Conservation (phyloP, 257 asterid genomes). For the Nicotiana knightiana region DNA sequence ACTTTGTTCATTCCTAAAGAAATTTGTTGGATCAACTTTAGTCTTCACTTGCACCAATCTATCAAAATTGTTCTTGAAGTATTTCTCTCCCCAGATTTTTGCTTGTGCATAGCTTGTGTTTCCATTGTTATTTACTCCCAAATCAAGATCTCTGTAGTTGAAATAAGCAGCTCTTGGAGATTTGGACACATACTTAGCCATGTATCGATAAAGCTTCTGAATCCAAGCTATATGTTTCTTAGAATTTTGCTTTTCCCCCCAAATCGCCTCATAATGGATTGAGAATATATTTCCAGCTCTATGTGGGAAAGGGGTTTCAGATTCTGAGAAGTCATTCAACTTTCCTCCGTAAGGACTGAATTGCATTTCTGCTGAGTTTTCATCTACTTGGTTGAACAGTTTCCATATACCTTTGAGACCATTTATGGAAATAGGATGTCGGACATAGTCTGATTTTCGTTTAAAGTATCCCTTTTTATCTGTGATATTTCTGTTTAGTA, state of each 20-base stretch:
- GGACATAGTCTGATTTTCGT: slow-evolving; percentile 7
- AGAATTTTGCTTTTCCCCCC: not conserved
- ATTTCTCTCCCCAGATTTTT: not conserved
- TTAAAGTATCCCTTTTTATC: not conserved
- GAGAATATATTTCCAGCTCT: not conserved
- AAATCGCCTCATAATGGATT: not conserved
- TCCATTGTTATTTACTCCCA: not conserved
- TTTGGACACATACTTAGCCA: not conserved
- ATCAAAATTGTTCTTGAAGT: slow-evolving; percentile 4
- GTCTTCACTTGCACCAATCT: not conserved
- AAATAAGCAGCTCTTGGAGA: not conserved
- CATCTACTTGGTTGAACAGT: not conserved
- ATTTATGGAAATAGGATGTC: not conserved
- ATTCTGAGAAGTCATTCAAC: not conserved
- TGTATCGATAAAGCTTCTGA: not conserved
- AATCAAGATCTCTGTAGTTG: slow-evolving; percentile 8
- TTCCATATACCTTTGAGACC: slow-evolving; percentile 7
- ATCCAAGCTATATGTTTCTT: not conserved
- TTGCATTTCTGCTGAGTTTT: not conserved
- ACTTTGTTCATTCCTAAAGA: slow-evolving; percentile 12
- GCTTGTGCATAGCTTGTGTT: not conserved
- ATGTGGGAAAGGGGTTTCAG: not conserved
- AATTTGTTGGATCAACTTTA: not conserved
- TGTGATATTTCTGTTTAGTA: not conserved
- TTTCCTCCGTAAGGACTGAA: slow-evolving; percentile 5